Base-by-base conservation (phyloP, 371 early-diverging fungal genomes). In the Chytridium lagenaria region DNA sequence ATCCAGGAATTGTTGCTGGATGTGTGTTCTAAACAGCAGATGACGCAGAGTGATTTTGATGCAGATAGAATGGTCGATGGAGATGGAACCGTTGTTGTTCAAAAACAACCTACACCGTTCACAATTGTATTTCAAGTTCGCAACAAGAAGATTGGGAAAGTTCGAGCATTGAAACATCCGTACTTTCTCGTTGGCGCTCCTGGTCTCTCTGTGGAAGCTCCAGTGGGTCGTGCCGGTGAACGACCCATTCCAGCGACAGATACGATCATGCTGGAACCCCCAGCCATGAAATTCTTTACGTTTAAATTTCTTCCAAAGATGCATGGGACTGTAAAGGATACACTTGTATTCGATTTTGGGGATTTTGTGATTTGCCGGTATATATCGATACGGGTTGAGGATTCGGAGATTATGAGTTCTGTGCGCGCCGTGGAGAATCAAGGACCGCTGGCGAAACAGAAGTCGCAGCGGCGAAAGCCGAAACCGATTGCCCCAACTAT, bases 341-440 rank as follows among this genome's bases (percentile, higher is more conserved):
- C 51, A 7, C 16, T 68, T 30, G 68, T 68, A 5, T 51, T 68
- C 34, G 44, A 68, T 50, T 68, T 68, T 52, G 52, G 30, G 2
- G 50, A 50, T 22, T 68, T 68, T 30, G 68, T 68, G 3, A 51
- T 68, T 22, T 49, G 50, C 50, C 50, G 67, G 40, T 67, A 69
- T 69, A 69, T 57, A 3, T 34, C 26, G 22, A 15, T 71, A 10
- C 34, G 55, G 30, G 72, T 50, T 7, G 57, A 36, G 66, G 65
- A 71, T 31, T n/a, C 39, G 3, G 57, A 23, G 1, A 26, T 70
- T 59, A 2, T 3, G 30, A 38, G 5, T 7, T 50, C 7, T 30
- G 26, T 31, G 63, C 33, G 38, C 7, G 7, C 7, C 10, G 23
- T 38, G 15, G 63, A 34, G 23, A 52, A 26, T 23, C 5, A 52